These are phyloP conservation scores for Trichoderma afroharzianum DNA, from an alignment of 2,329 filamentous ascomycete species.

Conservation along the genomic window DNA sequence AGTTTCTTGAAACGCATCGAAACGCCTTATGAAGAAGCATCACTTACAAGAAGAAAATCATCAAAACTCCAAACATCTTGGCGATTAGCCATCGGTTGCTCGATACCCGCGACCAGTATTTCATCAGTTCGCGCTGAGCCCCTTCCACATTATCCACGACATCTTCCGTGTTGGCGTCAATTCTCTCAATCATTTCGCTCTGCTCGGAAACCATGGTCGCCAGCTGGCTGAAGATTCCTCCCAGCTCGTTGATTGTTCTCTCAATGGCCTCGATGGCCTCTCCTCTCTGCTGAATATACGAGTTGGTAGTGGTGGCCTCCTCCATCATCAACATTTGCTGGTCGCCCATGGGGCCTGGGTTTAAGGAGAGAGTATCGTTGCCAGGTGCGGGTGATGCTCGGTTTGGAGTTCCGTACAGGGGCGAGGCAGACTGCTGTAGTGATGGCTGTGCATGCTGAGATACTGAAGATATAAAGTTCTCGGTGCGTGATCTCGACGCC, in stretches of 20 bases:
- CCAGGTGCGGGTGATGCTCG: constrained; percentile 63
- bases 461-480: constrained; percentile 93
- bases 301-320: constrained; percentile 82
- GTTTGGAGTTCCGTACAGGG: constrained; percentile 77
- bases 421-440: constrained; percentile 73
- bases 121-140: constrained; percentile 89
- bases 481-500: constrained; percentile 83
- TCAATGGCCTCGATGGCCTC: constrained; percentile 97
- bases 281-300: constrained; percentile 88
- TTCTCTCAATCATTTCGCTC: constrained; percentile 94
- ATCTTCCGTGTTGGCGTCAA: constrained; percentile 96
- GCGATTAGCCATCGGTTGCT: constrained; percentile 95
- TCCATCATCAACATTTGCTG: constrained; percentile 89
- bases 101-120: constrained; percentile 93
- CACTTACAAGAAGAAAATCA: constrained; percentile 80
- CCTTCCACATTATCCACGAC: constrained; percentile 98
- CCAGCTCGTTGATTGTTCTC: constrained; percentile 87
- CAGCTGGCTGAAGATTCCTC: constrained; percentile 86
- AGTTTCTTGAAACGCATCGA: not conserved
- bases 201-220: constrained; percentile 97
- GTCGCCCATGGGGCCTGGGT: constrained; percentile 61
- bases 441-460: constrained; percentile 69
- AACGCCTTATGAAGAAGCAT: not conserved
- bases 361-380: constrained; percentile 75
- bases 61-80: constrained; percentile 74